Evolutionary conservation across 805 yeast species (phyloP).

Genomic region (Candida insectalens): DNA sequence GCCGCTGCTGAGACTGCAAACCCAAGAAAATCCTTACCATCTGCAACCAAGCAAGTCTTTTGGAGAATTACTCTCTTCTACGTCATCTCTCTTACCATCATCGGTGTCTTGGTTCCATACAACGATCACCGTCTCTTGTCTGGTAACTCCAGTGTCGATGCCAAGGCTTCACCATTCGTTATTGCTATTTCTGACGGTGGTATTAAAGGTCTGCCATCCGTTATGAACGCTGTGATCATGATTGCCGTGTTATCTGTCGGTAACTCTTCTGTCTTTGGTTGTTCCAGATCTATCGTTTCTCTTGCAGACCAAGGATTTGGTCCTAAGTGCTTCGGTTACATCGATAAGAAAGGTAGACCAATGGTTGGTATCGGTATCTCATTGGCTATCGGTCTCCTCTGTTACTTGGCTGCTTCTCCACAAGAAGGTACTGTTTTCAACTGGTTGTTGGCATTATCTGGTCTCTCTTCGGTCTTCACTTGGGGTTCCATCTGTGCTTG

Average conservation of each 20-base stretch:
- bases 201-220: conserved; percentile 55
- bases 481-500: conserved; percentile 70
- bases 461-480: conserved; percentile 66
- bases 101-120: conserved; percentile 44
- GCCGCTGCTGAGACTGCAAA: conserved; percentile 55
- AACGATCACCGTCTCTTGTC: conserved; percentile 34
- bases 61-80: conserved; percentile 52
- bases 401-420: conserved; percentile 55
- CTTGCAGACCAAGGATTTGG: conserved; percentile 64
- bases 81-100: conserved; percentile 36
- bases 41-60: conserved; percentile 51
- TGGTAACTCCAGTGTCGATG: conserved; percentile 38
- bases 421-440: conserved; percentile 49
- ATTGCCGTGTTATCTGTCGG: conserved; percentile 70
- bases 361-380: conserved; percentile 51
- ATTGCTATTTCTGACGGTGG: conserved; percentile 58
- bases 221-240: conserved; percentile 67
- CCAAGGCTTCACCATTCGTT: conserved; percentile 68
- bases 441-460: conserved; percentile 74
- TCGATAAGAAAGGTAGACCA: conserved; percentile 76
- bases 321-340: conserved; percentile 52
- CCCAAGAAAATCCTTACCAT: conserved; percentile 47
- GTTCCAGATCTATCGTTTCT: conserved; percentile 60
- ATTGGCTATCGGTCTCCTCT: conserved; percentile 45
- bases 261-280: conserved; percentile 65